phyloP scores from a whole-genome alignment of 306 rosid genomes.

The Malus sieversii region DNA sequence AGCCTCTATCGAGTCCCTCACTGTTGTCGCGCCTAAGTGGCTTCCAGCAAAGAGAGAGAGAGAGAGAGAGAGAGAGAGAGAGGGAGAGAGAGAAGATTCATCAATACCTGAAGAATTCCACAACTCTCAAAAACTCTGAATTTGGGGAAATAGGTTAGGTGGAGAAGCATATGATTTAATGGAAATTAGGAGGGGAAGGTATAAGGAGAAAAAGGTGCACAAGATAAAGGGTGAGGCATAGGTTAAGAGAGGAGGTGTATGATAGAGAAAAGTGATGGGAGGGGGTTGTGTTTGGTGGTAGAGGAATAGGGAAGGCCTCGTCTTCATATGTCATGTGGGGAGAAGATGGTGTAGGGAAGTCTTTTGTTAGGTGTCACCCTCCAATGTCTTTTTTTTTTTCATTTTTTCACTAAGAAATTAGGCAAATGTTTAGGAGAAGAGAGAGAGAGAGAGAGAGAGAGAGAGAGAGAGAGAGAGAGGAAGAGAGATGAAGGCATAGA shows the following conservation, averaged over 20 bases:
- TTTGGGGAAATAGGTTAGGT: neutral
- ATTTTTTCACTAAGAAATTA: neutral
- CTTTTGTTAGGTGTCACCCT: constrained; percentile 32
- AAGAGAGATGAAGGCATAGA: no score
- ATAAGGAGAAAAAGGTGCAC: constrained; percentile 5
- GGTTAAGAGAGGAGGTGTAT: constrained; percentile 1
- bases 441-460: no score
- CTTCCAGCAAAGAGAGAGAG: constrained; percentile 37
- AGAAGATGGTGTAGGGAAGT: constrained; percentile 52
- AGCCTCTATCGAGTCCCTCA: constrained; percentile 12
- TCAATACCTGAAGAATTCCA: constrained; percentile 80
- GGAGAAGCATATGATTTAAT: constrained; percentile 9
- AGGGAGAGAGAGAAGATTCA: constrained; percentile 62
- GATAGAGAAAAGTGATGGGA: constrained; percentile 5
- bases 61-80: constrained; percentile 35
- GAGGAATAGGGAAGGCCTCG: constrained; percentile 54
- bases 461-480: no score
- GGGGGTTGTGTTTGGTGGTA: constrained; percentile 54
- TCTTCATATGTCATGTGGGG: constrained; percentile 34
- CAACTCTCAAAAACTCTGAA: constrained; percentile 59
- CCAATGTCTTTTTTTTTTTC: constrained; percentile 2
- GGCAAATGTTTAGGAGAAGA: neutral
- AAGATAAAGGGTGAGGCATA: constrained; percentile 13
- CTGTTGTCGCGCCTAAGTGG: constrained; percentile 44
- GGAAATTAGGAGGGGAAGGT: constrained; percentile 1